Conservation (phyloP, 2,329 filamentous ascomycete genomes). For the Phyllachora maydis region DNA sequence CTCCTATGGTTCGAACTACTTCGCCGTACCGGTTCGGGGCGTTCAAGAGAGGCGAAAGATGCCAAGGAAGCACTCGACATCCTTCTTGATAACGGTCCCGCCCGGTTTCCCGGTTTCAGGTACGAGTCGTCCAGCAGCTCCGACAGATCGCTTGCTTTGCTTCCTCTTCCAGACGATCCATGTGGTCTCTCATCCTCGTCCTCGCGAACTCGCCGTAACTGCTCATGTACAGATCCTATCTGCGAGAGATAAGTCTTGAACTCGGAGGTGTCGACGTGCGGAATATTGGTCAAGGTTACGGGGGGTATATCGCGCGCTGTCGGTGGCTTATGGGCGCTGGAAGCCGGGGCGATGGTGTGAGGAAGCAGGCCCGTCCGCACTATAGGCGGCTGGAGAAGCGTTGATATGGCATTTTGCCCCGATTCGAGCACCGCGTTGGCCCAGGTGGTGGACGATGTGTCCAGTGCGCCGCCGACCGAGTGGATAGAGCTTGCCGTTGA, state of each 20-base stretch:
- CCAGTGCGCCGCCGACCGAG: slow-evolving; percentile 69
- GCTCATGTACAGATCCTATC: slow-evolving; percentile 74
- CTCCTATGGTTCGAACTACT: slow-evolving; percentile 27
- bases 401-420: slow-evolving; percentile 88
- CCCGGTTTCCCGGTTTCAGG: slow-evolving; percentile 21
- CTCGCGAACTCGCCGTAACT: slow-evolving; percentile 66
- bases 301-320: slow-evolving; percentile 82
- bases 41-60: slow-evolving; percentile 27
- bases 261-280: slow-evolving; percentile 55
- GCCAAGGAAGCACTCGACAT: slow-evolving; percentile 19
- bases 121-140: slow-evolving; percentile 20
- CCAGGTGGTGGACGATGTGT: slow-evolving; percentile 39
- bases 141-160: slow-evolving; percentile 21
- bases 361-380: slow-evolving; percentile 72
- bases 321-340: slow-evolving; percentile 62
- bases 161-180: slow-evolving; percentile 16
- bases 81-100: slow-evolving; percentile 15
- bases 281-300: slow-evolving; percentile 75
- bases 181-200: slow-evolving; percentile 40
- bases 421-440: slow-evolving; percentile 41
- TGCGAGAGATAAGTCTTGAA: slow-evolving; percentile 75
- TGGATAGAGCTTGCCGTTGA: slow-evolving; percentile 77
- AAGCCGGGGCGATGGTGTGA: slow-evolving; percentile 47
- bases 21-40: slow-evolving; percentile 18
- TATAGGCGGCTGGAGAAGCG: slow-evolving; percentile 77